Percentiles rank a stretch among this genome's conserved stretches.
Evolutionary conservation across 441 rosid species (phyloP).

Genomic region (Erodium chrysanthum): DNA sequence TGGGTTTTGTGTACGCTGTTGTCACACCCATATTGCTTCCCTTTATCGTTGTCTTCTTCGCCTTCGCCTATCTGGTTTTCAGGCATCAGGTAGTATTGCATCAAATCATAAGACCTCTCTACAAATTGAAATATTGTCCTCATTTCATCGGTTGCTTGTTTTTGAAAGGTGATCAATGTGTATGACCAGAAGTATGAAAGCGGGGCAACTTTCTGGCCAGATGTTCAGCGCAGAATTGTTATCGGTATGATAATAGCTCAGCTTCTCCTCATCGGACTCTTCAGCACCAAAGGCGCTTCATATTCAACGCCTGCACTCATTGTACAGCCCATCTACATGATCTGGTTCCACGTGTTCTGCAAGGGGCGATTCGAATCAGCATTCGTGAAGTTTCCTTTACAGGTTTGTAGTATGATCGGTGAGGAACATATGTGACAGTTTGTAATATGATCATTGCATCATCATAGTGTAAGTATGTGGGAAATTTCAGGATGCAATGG

Average conservation of each 20-base stretch:
- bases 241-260: constrained; percentile 64
- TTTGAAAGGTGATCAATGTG: constrained; percentile 43
- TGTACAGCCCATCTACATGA: constrained; percentile 58
- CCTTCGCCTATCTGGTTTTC: constrained; percentile 60
- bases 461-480: no score
- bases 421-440: no score
- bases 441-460: no score
- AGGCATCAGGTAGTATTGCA: constrained; percentile 80
- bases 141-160: no score
- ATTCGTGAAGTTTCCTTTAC: constrained; percentile 54
- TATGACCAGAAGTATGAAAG: constrained; percentile 87
- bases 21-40: constrained; percentile 85
- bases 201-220: constrained; percentile 88
- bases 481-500: constrained; percentile 77
- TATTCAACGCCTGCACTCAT: constrained; percentile 64
- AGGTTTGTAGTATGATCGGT: constrained; percentile 30
- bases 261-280: constrained; percentile 58
- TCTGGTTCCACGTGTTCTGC: constrained; percentile 58
- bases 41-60: constrained; percentile 69
- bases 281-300: constrained; percentile 60
- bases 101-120: no score
- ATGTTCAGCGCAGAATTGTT: constrained; percentile 68
- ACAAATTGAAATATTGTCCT: no score
- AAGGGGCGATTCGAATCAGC: constrained; percentile 81
- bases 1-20: constrained; percentile 80